Conservation (phyloP, 345 rosid species). For the Eucalyptus tenuipes region DNA sequence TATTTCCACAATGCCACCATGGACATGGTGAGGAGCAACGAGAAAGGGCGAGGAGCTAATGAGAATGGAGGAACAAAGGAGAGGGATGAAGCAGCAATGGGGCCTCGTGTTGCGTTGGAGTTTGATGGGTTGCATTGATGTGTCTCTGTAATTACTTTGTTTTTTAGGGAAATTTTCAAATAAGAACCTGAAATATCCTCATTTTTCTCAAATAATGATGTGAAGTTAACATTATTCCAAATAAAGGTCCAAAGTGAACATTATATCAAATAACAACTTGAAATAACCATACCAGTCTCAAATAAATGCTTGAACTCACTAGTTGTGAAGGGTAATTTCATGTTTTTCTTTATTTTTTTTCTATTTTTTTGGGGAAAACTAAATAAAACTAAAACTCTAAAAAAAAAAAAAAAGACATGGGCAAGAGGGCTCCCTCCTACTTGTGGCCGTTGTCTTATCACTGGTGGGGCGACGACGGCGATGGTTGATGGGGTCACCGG, state of each 20-base stretch:
- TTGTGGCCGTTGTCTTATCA: rapidly evolving
- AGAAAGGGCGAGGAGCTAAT: background rate
- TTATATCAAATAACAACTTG: rapidly evolving
- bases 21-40: background rate
- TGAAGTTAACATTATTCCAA: no score
- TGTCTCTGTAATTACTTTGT: background rate
- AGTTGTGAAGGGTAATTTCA: no score
- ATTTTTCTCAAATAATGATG: rapidly evolving
- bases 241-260: rapidly evolving
- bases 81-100: background rate
- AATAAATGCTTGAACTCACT: no score
- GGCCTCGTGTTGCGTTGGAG: background rate
- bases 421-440: no score
- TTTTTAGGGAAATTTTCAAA: rapidly evolving
- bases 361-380: no score
- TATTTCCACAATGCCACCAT: background rate
- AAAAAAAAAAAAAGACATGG: rapidly evolving
- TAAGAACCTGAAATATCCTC: rapidly evolving
- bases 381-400: no score
- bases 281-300: no score
- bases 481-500: rapidly evolving
- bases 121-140: background rate
- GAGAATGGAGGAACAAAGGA: background rate
- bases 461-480: rapidly evolving
- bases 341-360: no score